Base-by-base conservation (phyloP, 805 yeast genomes). In the Candida tibetensis region DNA sequence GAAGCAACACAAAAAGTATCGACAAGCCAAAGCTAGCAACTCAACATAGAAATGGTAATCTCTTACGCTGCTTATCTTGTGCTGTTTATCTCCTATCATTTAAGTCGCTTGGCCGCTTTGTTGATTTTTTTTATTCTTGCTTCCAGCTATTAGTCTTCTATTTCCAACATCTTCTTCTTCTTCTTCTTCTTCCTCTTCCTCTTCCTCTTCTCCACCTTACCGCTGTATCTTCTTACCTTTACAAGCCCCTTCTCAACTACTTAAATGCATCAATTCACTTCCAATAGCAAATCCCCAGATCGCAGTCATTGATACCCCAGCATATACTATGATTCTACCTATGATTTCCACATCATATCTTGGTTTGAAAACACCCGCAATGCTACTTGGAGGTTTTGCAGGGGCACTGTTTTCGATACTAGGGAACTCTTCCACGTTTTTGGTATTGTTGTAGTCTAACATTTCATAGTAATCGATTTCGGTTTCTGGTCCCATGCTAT, bases 281-380 rank as follows among this genome's bases (percentile, higher is more conserved):
- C 49, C 52, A 17, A 57, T 31, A 7, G 57, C 57, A 40, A 63
- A 60, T 10, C 70, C 71, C 71, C 72, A 66, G 16, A 75, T 59
- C 0, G 85, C 82, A 22, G 74, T 60, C 18, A 69, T 51, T 0
- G 93, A 74, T 19, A 91, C 78, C 0, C 98, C 98, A 1, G 85
- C 82, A 61, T 91, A 91, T 1, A 89, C 85, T 13, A 84, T 61
- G 44, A 85, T 65, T 51, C 95, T 72, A 7, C 93, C 89, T 22
- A 86, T 61, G 3, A 87, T 84, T 44, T 84, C 91, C 21, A 84
- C 81, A 40, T 81, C 89, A 48, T 82, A 81, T 34, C 90, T 71
- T 2, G 79, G 74, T 40, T 70, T 71, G 51, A 75, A 77, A 0
- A 79, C 84, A 12, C 74, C 76, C 46, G 47, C 36, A 2, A 35